Evolutionary conservation across 208 protist genomes (phyloP).

Genomic region (Endotrypanum monterogeii): DNA sequence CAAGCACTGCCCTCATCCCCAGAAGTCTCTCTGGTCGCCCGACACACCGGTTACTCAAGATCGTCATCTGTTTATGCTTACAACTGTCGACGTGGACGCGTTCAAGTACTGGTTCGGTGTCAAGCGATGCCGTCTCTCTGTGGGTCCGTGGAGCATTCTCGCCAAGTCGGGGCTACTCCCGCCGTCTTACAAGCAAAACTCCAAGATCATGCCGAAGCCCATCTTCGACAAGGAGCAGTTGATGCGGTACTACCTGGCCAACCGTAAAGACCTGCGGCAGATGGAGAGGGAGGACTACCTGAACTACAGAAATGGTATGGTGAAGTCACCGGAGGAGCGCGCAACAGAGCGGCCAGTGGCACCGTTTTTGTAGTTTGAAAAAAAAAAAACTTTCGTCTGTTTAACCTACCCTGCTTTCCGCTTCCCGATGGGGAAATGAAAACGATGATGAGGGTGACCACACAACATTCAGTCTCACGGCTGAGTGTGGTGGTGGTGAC

Average conservation of each 20-base stretch:
- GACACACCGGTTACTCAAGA: slow-evolving; percentile 91
- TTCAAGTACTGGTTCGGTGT: slow-evolving; percentile 94
- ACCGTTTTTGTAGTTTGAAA: slow-evolving; percentile 82
- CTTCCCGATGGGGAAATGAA: neutral
- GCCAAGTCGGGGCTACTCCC: slow-evolving; percentile 86
- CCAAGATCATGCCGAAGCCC: slow-evolving; percentile 88
- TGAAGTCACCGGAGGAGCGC: slow-evolving; percentile 77
- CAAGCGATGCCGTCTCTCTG: slow-evolving; percentile 82
- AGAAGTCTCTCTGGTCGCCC: slow-evolving; percentile 93
- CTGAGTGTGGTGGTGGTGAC: neutral
- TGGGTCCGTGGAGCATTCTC: slow-evolving; percentile 84
- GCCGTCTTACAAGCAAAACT: slow-evolving; percentile 83
- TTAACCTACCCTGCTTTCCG: too few species aligned
- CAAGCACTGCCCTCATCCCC: slow-evolving; percentile 91
- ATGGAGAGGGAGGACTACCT: slow-evolving; percentile 77
- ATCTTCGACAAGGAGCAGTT: slow-evolving; percentile 92
- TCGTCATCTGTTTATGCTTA: slow-evolving; percentile 91
- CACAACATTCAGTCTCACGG: neutral
- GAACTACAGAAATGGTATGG: slow-evolving; percentile 88
- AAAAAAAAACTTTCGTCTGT: too few species aligned
- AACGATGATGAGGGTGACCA: neutral
- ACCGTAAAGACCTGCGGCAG: slow-evolving; percentile 70
- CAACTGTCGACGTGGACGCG: slow-evolving; percentile 87
- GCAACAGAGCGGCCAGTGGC: slow-evolving; percentile 76
- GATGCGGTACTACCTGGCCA: slow-evolving; percentile 88